Evolutionary conservation across 1,284 basidiomycete species (phyloP).

Genomic region (Polyporus tsugae): DNA sequence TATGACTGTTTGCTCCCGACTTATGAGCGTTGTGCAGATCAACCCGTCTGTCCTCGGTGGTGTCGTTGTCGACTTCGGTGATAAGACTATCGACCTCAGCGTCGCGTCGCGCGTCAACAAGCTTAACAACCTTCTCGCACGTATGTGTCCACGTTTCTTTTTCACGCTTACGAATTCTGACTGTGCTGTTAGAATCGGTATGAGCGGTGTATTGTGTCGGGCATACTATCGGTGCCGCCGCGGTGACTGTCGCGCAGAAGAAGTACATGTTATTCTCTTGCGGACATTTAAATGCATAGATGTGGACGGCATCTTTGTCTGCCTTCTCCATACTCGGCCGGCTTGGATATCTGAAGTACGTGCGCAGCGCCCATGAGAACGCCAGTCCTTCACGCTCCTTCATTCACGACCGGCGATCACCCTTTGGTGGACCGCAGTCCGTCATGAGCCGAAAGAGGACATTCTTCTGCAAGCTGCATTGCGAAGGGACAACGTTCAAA

Average conservation of each 20-base stretch:
- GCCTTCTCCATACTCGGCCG: not conserved
- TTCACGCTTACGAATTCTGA: not conserved
- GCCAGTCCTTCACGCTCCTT: no score
- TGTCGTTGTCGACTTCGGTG: constrained; percentile 95
- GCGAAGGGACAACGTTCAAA: no score
- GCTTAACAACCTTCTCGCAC: constrained; percentile 71
- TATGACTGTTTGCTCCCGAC: not conserved
- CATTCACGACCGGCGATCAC: not conserved
- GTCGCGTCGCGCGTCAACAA: constrained; percentile 12
- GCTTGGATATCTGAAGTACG: not conserved
- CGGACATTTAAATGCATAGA: constrained; percentile 29
- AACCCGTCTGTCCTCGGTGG: constrained; percentile 91
- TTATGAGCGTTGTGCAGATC: constrained; percentile 57
- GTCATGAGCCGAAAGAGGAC: not conserved
- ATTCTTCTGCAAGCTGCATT: not conserved
- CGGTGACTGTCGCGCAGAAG: constrained; percentile 13
- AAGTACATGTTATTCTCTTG: constrained; percentile 17
- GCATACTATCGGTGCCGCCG: not conserved
- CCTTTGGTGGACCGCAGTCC: not conserved
- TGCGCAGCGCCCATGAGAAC: not conserved
- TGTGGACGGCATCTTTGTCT: constrained; percentile 13
- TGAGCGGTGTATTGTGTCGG: constrained; percentile 13
- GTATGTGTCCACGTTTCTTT: constrained; percentile 47
- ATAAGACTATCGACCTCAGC: constrained; percentile 53
- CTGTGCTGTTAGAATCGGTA: constrained; percentile 25